These are phyloP conservation scores for Cyberlindnera euphorbiae DNA, from an alignment of 805 yeast species.

Conservation along the genomic window DNA sequence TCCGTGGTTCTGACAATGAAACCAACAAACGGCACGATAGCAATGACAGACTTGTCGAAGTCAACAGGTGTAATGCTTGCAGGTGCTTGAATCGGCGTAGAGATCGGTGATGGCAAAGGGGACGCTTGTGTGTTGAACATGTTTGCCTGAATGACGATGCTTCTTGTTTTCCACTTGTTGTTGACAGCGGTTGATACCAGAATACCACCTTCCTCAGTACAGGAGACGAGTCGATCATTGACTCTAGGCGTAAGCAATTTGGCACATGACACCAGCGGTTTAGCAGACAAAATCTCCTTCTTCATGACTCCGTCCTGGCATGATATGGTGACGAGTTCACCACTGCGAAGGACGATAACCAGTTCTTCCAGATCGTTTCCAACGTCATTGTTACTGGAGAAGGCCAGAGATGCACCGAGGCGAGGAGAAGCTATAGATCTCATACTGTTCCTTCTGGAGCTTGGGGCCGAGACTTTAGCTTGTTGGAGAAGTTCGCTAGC, in stretches of 20 bases:
- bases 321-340: constrained; percentile 43
- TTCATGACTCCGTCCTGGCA: constrained; percentile 44
- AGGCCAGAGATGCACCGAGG: constrained; percentile 19
- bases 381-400: constrained; percentile 21
- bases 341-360: constrained; percentile 47
- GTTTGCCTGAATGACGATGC: constrained; percentile 43
- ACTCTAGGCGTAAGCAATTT: constrained; percentile 67
- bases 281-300: constrained; percentile 28
- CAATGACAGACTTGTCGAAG: constrained; percentile 34
- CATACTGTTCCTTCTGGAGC: constrained; percentile 32
- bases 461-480: constrained; percentile 9
- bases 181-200: constrained; percentile 57
- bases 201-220: constrained; percentile 43
- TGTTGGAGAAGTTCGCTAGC: constrained; percentile 18
- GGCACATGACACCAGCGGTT: constrained; percentile 45
- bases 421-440: constrained; percentile 25
- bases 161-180: constrained; percentile 58
- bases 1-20: constrained; percentile 61
- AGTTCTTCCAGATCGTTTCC: constrained; percentile 33
- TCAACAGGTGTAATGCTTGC: constrained; percentile 8
- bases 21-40: constrained; percentile 65
- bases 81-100: too few relatives aligned
- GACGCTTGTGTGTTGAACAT: constrained; percentile 18
- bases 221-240: constrained; percentile 63
- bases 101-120: too few relatives aligned